Evolutionary conservation across 2,329 filamentous ascomycete species (phyloP).

Genomic region (Epicoccum nigrum): DNA sequence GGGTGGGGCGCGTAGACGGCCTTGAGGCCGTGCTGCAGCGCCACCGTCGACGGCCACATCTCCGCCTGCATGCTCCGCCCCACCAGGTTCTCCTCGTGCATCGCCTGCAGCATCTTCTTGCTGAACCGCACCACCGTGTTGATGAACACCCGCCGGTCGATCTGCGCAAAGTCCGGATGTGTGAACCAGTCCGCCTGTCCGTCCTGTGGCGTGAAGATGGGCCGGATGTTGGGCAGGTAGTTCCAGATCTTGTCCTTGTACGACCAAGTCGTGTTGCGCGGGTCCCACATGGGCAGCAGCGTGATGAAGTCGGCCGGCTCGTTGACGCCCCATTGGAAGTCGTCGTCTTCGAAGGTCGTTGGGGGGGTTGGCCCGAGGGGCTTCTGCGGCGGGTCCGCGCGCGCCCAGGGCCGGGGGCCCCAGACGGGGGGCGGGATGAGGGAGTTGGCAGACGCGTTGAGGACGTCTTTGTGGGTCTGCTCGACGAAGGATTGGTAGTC

Average conservation of each 20-base stretch:
- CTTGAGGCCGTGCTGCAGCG: slow-evolving; percentile 91
- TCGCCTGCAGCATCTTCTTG: slow-evolving; percentile 76
- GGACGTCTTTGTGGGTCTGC: slow-evolving; percentile 50
- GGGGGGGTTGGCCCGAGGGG: slow-evolving; percentile 78
- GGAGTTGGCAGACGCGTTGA: slow-evolving; percentile 46
- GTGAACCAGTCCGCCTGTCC: slow-evolving; percentile 62
- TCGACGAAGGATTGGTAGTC: slow-evolving; percentile 55
- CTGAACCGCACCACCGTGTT: slow-evolving; percentile 88
- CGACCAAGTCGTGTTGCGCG: slow-evolving; percentile 81
- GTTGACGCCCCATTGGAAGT: slow-evolving; percentile 83
- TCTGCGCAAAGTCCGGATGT: slow-evolving; percentile 53
- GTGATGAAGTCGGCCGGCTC: slow-evolving; percentile 93
- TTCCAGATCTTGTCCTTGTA: slow-evolving; percentile 59
- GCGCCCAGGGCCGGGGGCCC: slow-evolving; percentile 76
- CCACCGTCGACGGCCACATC: slow-evolving; percentile 91
- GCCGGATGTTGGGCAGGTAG: slow-evolving; percentile 62
- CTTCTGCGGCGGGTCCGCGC: slow-evolving; percentile 66
- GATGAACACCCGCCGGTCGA: slow-evolving; percentile 81
- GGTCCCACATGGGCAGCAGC: slow-evolving; percentile 90
- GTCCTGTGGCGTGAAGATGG: slow-evolving; percentile 87
- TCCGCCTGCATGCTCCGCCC: slow-evolving; percentile 93
- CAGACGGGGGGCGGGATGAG: slow-evolving; percentile 69
- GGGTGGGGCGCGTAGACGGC: slow-evolving; percentile 91
- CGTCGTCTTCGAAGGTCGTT: slow-evolving; percentile 75
- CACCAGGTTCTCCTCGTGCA: slow-evolving; percentile 89